Evolutionary conservation across 768 basidiomycete species (phyloP), one percentile per base, ranked within the genome.

Genomic region (Termitomyces sp.): DNA sequence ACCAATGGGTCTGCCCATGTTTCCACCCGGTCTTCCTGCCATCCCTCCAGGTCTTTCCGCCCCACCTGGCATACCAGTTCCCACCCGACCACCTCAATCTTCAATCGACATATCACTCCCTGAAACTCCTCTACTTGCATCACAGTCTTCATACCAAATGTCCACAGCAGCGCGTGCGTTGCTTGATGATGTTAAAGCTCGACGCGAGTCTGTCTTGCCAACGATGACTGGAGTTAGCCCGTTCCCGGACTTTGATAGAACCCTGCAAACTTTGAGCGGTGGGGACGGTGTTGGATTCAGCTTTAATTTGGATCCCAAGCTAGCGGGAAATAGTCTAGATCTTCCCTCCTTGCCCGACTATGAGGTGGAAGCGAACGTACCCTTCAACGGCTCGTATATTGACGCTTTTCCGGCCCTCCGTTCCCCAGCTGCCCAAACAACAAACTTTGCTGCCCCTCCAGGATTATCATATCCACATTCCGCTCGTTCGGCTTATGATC

Each of bases 231-330:
- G 72, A 46, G 71, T 74, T 34, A 91, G 79, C 68, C 83, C 90
- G 12, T 95, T 95, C 80, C 94, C 93, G 10, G 93, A 95, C 61
- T 85, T 95, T 62, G 92, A 94, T 68, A 84, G 90, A 31, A 92
- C 90, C 20, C 75, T 94, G 46, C 84, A 88, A 66, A 85, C 82
- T 48, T 75, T 94, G 43, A 83, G 81, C 51, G 81, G 79, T 8
- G 83, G 78, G 43, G 87, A 87, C 61, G 80, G 73, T 31, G 82
- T 83, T 32, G 84, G 88, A 9, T 94, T 94, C 74, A 92, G 87
- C 68, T 94, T 95, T 74, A 93, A 86, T 70, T 74, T 94, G 44
- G 92, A 92, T 69, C 88, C 88, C 27, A 90, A 86, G 63, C 74
- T 92, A 27, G 88, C 84, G 6, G 79, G 71, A 27, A 64, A 77